A percentile compares a stretch with the other conserved stretches of the same genome.
These are phyloP conservation scores for Lactarius psammicola DNA, from an alignment of 768 basidiomycete genomes.

Conservation along the genomic window DNA sequence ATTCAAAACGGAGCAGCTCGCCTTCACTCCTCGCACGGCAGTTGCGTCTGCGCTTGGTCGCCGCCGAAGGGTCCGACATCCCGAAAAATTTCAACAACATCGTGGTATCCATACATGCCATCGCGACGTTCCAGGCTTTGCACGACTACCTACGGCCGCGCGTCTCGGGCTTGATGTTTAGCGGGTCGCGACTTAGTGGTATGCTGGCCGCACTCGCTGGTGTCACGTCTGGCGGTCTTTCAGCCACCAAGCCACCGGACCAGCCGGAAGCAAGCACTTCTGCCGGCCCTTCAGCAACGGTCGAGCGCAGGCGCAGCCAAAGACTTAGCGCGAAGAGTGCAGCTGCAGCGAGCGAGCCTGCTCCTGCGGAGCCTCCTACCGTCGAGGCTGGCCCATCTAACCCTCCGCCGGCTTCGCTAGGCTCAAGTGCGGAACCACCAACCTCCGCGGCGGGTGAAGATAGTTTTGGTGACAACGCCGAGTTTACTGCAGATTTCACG, in stretches of 20 bases:
- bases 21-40: conserved; percentile 91
- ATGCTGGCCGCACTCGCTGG: conserved; percentile 89
- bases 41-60: conserved; percentile 83
- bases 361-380: conserved; percentile 26
- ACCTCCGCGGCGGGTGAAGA: conserved; percentile 40
- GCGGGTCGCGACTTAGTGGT: conserved; percentile 67
- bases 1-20: conserved; percentile 81
- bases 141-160: conserved; percentile 95
- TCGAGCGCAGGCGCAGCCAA: conserved; percentile 74
- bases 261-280: conserved; percentile 27
- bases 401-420: conserved; percentile 11
- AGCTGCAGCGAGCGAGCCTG: conserved; percentile 27
- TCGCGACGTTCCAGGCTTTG: conserved; percentile 95
- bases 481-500: conserved; percentile 69
- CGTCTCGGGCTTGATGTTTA: conserved; percentile 66
- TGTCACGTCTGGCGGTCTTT: conserved; percentile 39
- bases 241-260: conserved; percentile 25
- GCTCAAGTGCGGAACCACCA: conserved; percentile 32
- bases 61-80: conserved; percentile 84
- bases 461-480: conserved; percentile 56
- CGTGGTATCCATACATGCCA: conserved; percentile 96
- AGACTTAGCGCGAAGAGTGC: conserved; percentile 72
- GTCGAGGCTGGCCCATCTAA: conserved; percentile 23
- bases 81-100: conserved; percentile 86
- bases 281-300: conserved; percentile 27